phyloP scores from a whole-genome alignment of 495 filamentous ascomycete species.

The Aspergillus coremiiformis region DNA sequence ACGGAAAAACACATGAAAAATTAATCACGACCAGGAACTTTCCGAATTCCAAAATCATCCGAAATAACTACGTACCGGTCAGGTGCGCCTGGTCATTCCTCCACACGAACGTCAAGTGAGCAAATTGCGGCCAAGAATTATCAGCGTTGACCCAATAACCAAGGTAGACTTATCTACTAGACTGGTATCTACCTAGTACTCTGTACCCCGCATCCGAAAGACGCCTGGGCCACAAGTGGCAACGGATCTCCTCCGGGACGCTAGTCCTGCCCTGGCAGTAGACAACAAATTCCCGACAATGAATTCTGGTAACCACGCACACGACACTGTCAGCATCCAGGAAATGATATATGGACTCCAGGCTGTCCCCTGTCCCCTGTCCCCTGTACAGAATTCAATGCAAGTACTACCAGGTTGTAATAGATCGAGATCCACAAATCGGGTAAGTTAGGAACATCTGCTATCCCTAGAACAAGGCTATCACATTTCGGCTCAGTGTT shows the following conservation, averaged over 20 bases:
- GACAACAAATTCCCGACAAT: neutral
- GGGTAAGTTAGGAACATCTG: constrained; percentile 16
- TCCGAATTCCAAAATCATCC: neutral
- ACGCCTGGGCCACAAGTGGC: constrained; percentile 18
- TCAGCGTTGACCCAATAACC: neutral
- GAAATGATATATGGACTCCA: neutral
- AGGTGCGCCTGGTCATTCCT: neutral
- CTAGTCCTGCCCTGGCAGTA: neutral
- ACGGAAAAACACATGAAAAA: constrained; percentile 5
- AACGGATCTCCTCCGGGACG: constrained; percentile 17
- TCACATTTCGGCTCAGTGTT: constrained; percentile 8
- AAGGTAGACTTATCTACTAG: neutral
- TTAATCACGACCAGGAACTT: neutral
- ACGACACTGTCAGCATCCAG: neutral
- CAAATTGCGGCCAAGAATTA: neutral
- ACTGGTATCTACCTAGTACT: neutral
- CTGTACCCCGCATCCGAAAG: constrained; percentile 23
- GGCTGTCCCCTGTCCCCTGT: too few species aligned
- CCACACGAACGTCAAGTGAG: constrained; percentile 1
- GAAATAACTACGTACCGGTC: neutral
- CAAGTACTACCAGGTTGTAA: neutral
- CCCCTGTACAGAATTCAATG: neutral
- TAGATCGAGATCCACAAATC: constrained; percentile 13
- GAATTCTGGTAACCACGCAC: neutral
- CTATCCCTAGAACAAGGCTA: constrained; percentile 2